A percentile compares a stretch with the other conserved stretches of the same genome.
phyloP scores from a whole-genome alignment of 306 rosid species.

The Begonia loranthoides region DNA sequence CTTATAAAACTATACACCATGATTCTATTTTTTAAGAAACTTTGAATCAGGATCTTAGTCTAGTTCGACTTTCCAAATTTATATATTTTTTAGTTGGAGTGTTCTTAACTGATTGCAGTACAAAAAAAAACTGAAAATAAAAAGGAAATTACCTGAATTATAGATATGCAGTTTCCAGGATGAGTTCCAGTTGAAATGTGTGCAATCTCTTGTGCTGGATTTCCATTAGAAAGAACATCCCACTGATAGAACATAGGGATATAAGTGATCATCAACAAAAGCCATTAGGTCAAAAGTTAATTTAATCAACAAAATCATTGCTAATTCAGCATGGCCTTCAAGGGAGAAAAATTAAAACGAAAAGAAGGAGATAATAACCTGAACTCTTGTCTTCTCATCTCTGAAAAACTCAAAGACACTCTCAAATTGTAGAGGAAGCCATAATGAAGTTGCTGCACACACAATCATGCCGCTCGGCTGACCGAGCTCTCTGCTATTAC shows the following conservation, averaged over 20 bases:
- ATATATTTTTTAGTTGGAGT: neutral
- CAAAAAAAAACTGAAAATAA: too few relatives aligned
- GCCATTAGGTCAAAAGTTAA: neutral
- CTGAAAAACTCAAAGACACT: constrained; percentile 28
- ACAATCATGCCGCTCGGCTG: constrained; percentile 35
- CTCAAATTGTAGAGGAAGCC: constrained; percentile 37
- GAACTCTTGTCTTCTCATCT: constrained; percentile 24
- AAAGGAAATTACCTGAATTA: constrained; percentile 28
- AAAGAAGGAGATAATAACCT: constrained; percentile 22
- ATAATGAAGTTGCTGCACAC: constrained; percentile 33
- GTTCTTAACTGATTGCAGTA: neutral
- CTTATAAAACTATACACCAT: too few relatives aligned
- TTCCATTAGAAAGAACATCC: constrained; percentile 40
- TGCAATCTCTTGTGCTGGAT: constrained; percentile 23
- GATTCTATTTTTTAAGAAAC: too few relatives aligned
- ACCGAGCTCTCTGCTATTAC: constrained; percentile 17
- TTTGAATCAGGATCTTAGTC: too few relatives aligned
- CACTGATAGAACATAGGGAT: constrained; percentile 27
- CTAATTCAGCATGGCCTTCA: too few relatives aligned
- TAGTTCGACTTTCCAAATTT: too few relatives aligned
- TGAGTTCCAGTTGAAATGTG: constrained; percentile 35
- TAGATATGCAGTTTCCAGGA: constrained; percentile 33
- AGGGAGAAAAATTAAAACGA: too few relatives aligned
- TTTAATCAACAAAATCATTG: too few relatives aligned
- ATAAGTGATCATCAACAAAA: too few relatives aligned